phyloP scores from a whole-genome alignment of 139 green algal genomes.

The Asterochloris erici region DNA sequence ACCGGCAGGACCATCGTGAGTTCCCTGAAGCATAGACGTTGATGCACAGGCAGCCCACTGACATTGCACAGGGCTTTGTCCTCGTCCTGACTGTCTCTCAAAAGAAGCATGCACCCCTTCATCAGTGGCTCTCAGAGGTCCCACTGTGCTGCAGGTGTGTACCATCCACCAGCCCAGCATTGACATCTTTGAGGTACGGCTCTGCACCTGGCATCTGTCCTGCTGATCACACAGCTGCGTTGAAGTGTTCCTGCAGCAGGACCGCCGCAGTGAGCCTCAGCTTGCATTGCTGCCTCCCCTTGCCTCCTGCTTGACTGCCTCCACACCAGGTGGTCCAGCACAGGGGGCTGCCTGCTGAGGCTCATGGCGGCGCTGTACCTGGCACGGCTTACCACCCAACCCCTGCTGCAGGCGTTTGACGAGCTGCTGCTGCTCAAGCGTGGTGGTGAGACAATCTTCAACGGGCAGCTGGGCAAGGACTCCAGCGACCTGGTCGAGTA shows the following conservation, averaged over 20 bases:
- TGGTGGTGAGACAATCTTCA: constrained; percentile 67
- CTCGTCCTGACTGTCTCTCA: too few relatives aligned
- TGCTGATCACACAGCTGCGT: too few relatives aligned
- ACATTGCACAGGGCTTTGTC: constrained; percentile 37
- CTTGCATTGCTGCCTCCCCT: background rate
- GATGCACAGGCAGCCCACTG: constrained; percentile 36
- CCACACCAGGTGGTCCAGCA: too few relatives aligned
- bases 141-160: constrained; percentile 40
- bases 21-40: constrained; percentile 45
- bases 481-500: constrained; percentile 49
- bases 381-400: background rate
- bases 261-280: too few relatives aligned
- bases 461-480: constrained; percentile 55
- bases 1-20: constrained; percentile 53
- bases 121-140: too few relatives aligned
- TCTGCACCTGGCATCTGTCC: too few relatives aligned
- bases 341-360: background rate
- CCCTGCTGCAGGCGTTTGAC: constrained; percentile 45
- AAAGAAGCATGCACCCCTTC: too few relatives aligned
- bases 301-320: constrained; percentile 19
- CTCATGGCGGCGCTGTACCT: background rate
- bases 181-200: constrained; percentile 64
- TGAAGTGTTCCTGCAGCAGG: too few relatives aligned
- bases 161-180: constrained; percentile 87
- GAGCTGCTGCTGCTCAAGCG: constrained; percentile 73